Evolutionary conservation across 2,329 filamentous ascomycete species (phyloP), one percentile per base, ranked within the genome.

Genomic region (Penicillium carneum): DNA sequence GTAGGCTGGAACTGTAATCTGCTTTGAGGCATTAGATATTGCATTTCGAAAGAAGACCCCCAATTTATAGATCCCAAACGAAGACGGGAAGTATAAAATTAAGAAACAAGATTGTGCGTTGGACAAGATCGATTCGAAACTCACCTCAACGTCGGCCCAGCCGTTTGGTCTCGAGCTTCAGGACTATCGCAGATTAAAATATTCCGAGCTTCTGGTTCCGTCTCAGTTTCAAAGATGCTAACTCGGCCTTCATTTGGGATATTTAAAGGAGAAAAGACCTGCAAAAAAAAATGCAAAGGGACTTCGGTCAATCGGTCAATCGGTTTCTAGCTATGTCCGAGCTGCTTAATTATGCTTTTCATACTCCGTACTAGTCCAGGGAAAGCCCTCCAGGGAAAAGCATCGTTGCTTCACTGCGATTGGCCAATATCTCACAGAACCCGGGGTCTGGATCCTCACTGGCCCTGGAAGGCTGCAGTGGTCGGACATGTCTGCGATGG

Each of bases 41-140:
- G 14, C 4, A n/a, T 26, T 46, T 9, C 29, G 50, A 33, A 23
- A 39, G 2, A 18, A 3, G 1, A n/a, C 18, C 16, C 2, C 10
- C 16, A 16, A 39, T 48, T 48, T 48, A 48, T 48, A 41, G 42
- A 6, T n/a, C 29, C 6, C 18, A 20, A 51, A 48, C n/a, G 11
- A 31, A 52, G 36, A 42, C 43, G 29, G 51, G 51, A 52, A 56
- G 16, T 55, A 34, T 31, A 12, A 55, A 18, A 59, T 55, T 23
- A 23, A 56, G 56, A 48, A 48, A 42, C 42, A 33, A 48, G 20
- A 45, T n/a, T 50, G 38, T 39, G 52, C 20, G 29, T 55, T 23
- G 36, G 12, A 55, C 36, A 26, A 36, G 50, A 16, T 47, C 20
- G 11, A 48, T 55, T 59, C 20, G 7, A 26, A 56, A 59, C 55